Evolutionary conservation across 768 basidiomycete species (phyloP), one percentile per base, ranked within the genome.

Genomic region (Tricholoma saponaceum): DNA sequence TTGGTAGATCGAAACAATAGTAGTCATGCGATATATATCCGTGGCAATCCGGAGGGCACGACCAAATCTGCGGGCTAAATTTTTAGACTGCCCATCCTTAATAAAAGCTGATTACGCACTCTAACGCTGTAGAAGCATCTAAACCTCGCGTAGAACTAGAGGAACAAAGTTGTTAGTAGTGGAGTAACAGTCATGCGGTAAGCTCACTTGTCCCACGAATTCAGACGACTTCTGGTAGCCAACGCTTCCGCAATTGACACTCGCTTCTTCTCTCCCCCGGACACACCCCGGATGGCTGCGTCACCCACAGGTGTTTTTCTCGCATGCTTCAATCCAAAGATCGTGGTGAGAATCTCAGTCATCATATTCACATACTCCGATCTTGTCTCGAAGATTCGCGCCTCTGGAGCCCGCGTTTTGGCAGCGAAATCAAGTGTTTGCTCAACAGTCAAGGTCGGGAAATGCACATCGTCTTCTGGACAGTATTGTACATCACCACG

Each of bases 381-480:
- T 37, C 85, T 77, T 8, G 77, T 67, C 23, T 79, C 60, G 0
- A 74, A 74, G 6, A 81, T 59, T 28, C 87, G 82, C 3, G 70
- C 72, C 26, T 74, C 82, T 2, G 92, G 91, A 4, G 82, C 82
- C 23, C 91, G 86, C 16, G 83, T 86, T 60, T 78, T 81, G 0
- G 86, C 80, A 0, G 89, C 86, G 57, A 91, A 89, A 14, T 69
- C 74, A 28, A 97, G 76, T 0, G 91, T 92, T 66, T 92, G 80
- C 50, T 82, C 79, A 30, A 93, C 90, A 5, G 89, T 90, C 25
- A 96, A 78, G 9, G 88, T 90, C 5, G 92, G 89, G 62, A 94
- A 89, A 67, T 93, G 92, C 1, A 90, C 76, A 66, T 95, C 92
- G 63, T 93, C 92, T 73, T 91, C 92, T 0, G 90, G 89, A 58